These are phyloP conservation scores for Crithidia bombi DNA, from an alignment of 208 protist species.

Conservation along the genomic window DNA sequence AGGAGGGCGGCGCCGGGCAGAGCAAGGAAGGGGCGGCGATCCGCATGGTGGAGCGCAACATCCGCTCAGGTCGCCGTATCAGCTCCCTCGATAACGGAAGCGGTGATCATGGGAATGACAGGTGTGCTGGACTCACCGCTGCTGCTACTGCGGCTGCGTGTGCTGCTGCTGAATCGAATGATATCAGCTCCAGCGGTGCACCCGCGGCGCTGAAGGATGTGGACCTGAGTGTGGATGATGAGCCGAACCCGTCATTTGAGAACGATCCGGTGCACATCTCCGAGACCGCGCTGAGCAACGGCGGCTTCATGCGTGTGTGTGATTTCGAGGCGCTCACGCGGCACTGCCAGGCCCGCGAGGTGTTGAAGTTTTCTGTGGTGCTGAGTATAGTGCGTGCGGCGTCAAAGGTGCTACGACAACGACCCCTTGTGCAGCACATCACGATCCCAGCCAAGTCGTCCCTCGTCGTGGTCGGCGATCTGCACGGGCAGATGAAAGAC, in stretches of 20 bases:
- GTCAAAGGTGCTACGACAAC: conserved; percentile 46
- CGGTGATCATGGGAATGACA: background rate
- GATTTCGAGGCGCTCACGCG: conserved; percentile 49
- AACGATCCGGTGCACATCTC: conserved; percentile 21
- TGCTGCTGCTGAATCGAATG: background rate
- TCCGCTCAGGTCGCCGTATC: conserved; percentile 13
- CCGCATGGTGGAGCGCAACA: conserved; percentile 20
- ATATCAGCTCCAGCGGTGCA: background rate
- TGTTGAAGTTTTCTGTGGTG: conserved; percentile 49
- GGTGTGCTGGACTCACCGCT: background rate
- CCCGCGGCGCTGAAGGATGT: background rate
- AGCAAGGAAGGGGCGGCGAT: conserved; percentile 17
- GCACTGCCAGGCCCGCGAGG: conserved; percentile 34
- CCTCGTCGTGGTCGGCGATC: conserved; percentile 86
- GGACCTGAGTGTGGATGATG: conserved; percentile 20
- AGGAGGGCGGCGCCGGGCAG: conserved; percentile 31
- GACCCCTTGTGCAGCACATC: conserved; percentile 59
- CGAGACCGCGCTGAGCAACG: conserved; percentile 17
- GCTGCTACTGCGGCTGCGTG: conserved; percentile 2
- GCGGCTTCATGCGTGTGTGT: conserved; percentile 46
- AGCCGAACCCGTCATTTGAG: conserved; percentile 19
- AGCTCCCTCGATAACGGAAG: conserved; percentile 7
- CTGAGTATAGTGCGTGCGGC: conserved; percentile 54
- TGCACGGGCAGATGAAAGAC: conserved; percentile 92
- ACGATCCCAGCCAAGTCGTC: conserved; percentile 53